phyloP scores from a whole-genome alignment of 139 green algal species.

The Chlorella sp. region DNA sequence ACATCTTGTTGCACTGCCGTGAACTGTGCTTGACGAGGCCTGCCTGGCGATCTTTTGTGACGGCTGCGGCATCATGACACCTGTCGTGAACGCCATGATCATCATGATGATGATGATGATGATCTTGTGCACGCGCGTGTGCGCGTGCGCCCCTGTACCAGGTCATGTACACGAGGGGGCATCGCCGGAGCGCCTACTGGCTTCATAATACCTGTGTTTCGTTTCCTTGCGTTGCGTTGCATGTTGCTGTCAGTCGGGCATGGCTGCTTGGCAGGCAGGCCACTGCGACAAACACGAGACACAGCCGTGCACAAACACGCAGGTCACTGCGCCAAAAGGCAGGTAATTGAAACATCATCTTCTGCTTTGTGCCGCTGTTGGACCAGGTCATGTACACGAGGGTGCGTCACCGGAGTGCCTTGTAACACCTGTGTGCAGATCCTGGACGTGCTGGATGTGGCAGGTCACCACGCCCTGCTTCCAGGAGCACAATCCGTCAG shows the following conservation, averaged over 20 bases:
- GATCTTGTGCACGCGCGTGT: too few relatives aligned
- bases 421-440: not conserved
- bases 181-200: too few relatives aligned
- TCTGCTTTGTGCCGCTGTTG: not conserved
- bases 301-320: too few relatives aligned
- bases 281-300: too few relatives aligned
- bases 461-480: not conserved
- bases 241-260: too few relatives aligned
- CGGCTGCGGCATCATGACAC: too few relatives aligned
- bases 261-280: too few relatives aligned
- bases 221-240: too few relatives aligned
- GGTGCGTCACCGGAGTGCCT: not conserved
- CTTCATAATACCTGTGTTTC: not conserved
- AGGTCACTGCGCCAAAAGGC: not conserved
- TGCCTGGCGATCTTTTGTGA: too few relatives aligned
- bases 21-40: not conserved
- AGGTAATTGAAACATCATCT: not conserved
- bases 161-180: not conserved
- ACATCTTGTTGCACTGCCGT: too few relatives aligned
- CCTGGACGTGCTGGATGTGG: not conserved
- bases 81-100: too few relatives aligned
- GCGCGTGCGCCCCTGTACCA: not conserved
- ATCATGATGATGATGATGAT: too few relatives aligned
- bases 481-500: not conserved
- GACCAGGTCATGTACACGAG: not conserved